Conservation (phyloP, 257 asterid species). For the Solanum sejunctum region DNA sequence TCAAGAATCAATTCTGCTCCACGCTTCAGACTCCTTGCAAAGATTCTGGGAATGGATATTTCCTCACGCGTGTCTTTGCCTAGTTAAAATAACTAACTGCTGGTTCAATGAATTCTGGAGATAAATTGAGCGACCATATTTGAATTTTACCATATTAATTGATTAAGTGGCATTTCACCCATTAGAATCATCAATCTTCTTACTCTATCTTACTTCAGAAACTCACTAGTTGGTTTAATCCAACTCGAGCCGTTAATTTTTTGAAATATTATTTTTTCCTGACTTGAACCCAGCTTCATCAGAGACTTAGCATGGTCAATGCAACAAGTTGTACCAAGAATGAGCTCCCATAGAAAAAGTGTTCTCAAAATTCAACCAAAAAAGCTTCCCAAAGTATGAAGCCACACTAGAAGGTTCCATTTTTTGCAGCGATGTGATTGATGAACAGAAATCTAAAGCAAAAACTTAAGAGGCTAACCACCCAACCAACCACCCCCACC, state of each 20-base stretch:
- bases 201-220: neutral
- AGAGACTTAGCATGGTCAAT: neutral
- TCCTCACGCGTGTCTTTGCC: neutral
- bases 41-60: neutral
- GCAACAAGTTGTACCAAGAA: neutral
- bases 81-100: neutral
- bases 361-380: neutral
- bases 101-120: neutral
- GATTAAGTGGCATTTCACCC: neutral
- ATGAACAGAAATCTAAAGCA: neutral
- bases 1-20: too few species aligned
- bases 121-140: too few species aligned
- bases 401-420: neutral
- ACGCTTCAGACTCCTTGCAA: too few species aligned
- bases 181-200: neutral
- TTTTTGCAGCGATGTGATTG: neutral
- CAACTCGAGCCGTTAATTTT: neutral
- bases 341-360: neutral
- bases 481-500: neutral
- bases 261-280: neutral
- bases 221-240: neutral
- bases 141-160: neutral
- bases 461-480: neutral
- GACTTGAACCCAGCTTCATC: neutral
- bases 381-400: neutral